These are phyloP conservation scores for Auricularia auricula-judae DNA, from an alignment of 768 basidiomycete genomes.

Conservation along the genomic window DNA sequence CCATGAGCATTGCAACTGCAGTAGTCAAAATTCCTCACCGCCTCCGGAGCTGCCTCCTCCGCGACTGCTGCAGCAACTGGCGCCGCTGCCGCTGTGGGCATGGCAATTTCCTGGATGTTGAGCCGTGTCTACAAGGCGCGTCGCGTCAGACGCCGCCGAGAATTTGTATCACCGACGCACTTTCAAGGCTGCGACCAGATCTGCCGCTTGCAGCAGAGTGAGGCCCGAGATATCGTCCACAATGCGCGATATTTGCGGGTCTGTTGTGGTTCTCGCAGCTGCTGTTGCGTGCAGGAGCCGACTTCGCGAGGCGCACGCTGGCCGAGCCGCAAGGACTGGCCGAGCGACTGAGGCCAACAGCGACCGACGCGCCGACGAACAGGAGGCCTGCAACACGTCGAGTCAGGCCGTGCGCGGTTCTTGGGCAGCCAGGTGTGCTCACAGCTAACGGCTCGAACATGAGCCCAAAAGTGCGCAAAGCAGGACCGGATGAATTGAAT, in stretches of 20 bases:
- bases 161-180: slow-evolving; percentile 30
- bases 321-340: neutral
- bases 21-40: slow-evolving; percentile 22
- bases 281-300: neutral
- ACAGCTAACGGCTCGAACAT: neutral
- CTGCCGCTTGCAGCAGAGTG: slow-evolving; percentile 88
- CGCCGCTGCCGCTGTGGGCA: slow-evolving; percentile 66
- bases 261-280: slow-evolving; percentile 14
- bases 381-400: neutral
- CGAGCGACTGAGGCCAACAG: neutral
- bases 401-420: neutral
- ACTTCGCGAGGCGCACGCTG: neutral
- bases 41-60: slow-evolving; percentile 48
- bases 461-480: neutral
- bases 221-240: slow-evolving; percentile 88
- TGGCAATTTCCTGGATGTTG: slow-evolving; percentile 95
- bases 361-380: neutral
- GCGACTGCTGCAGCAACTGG: slow-evolving; percentile 45
- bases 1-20: neutral
- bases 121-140: slow-evolving; percentile 55
- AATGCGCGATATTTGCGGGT: slow-evolving; percentile 66
- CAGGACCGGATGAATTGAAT: neutral
- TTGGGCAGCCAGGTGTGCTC: neutral
- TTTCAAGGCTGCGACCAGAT: slow-evolving; percentile 87
- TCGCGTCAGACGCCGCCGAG: neutral